Percentiles rank a stretch among this genome's conserved stretches.
phyloP scores from a whole-genome alignment of 495 filamentous ascomycete genomes.

The Penicillium fimorum region DNA sequence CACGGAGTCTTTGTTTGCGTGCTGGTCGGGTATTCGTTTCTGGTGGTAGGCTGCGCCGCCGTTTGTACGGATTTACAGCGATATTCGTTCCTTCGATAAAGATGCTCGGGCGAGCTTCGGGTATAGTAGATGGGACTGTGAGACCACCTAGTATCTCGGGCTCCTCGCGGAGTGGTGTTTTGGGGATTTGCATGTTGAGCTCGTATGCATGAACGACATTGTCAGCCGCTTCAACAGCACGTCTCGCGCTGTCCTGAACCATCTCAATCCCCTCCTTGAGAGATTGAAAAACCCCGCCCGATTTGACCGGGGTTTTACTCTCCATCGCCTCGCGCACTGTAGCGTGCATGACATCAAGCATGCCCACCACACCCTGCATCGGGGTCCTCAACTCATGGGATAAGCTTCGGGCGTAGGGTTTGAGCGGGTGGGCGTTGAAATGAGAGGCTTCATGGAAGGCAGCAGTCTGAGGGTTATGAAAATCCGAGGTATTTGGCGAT shows the following conservation, averaged over 20 bases:
- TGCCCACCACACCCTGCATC: conserved; percentile 83
- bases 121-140: conserved; percentile 13
- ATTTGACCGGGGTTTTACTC: conserved; percentile 48
- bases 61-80: conserved; percentile 48
- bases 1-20: conserved; percentile 42
- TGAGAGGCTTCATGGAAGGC: conserved; percentile 24
- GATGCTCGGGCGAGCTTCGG: conserved; percentile 39
- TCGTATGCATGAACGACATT: conserved; percentile 89
- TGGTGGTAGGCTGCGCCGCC: conserved; percentile 46
- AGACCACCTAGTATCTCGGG: conserved; percentile 31
- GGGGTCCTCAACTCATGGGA: conserved; percentile 80
- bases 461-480: conserved; percentile 34
- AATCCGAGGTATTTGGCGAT: conserved; percentile 25
- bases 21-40: conserved; percentile 32
- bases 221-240: conserved; percentile 78
- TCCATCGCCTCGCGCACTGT: conserved; percentile 70
- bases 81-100: conserved; percentile 48
- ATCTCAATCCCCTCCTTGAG: conserved; percentile 74
- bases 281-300: conserved; percentile 57
- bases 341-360: conserved; percentile 83
- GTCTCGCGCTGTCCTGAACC: conserved; percentile 76
- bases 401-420: conserved; percentile 74
- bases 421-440: conserved; percentile 61
- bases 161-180: conserved; percentile 50
- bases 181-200: conserved; percentile 78